These are phyloP conservation scores for Zizania palustris DNA, from an alignment of 202 grass and related monocot species.

Conservation along the genomic window DNA sequence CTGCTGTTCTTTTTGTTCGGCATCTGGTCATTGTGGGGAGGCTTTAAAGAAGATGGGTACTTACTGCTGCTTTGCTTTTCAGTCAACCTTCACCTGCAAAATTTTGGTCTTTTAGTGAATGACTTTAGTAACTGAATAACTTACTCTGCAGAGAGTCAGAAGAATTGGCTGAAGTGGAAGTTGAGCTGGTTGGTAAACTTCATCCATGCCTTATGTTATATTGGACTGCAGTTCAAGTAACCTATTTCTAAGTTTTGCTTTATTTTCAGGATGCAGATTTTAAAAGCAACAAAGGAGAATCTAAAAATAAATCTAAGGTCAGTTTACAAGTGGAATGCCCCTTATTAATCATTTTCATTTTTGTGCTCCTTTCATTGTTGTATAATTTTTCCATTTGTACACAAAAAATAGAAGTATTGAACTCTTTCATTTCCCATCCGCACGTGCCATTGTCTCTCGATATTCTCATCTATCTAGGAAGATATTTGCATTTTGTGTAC, in stretches of 20 bases:
- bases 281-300: conserved; percentile 68
- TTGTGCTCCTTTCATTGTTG: not conserved
- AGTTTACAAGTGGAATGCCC: conserved; percentile 18
- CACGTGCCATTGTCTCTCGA: not conserved
- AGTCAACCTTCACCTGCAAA: conserved; percentile 29
- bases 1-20: conserved; percentile 89
- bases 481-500: not conserved
- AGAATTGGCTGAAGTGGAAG: conserved; percentile 92
- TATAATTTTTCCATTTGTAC: conserved; percentile 16
- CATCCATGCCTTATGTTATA: conserved; percentile 27
- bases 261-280: conserved; percentile 76
- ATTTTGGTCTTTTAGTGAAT: conserved; percentile 34
- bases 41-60: conserved; percentile 87
- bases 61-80: conserved; percentile 9
- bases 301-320: conserved; percentile 78
- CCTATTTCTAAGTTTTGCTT: conserved; percentile 39
- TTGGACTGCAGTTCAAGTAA: conserved; percentile 30
- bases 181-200: conserved; percentile 72
- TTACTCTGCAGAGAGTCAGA: conserved; percentile 63
- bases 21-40: conserved; percentile 96
- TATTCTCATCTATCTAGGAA: conserved; percentile 10
- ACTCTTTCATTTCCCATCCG: not conserved
- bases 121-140: conserved; percentile 12
- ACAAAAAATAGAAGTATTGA: conserved; percentile 4
- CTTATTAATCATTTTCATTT: conserved; percentile 7